Evolutionary conservation across 2,329 filamentous ascomycete genomes (phyloP).

Genomic region (Chaetomium sp.): DNA sequence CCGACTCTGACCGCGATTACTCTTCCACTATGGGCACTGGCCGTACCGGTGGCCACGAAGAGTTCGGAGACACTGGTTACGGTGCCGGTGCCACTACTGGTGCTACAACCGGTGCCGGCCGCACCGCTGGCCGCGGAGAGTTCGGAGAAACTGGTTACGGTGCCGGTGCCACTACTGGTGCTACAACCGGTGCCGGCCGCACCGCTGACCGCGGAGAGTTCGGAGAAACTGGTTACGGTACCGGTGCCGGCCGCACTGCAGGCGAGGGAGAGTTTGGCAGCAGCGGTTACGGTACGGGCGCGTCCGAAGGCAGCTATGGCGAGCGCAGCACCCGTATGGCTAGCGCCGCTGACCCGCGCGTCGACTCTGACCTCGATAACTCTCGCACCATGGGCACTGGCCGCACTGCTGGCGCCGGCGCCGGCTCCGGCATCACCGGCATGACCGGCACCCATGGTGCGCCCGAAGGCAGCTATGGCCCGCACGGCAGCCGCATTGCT

Average conservation of each 20-base stretch:
- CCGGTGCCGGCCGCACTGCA: slow-evolving; percentile 19
- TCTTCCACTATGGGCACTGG: slow-evolving; percentile 26
- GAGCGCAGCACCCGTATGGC: too few relatives aligned
- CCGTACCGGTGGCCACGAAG: slow-evolving; percentile 25
- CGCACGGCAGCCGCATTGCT: slow-evolving; percentile 43
- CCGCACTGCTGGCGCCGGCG: slow-evolving; percentile 25
- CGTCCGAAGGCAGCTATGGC: too few relatives aligned
- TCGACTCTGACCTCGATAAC: slow-evolving; percentile 49
- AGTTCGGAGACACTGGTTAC: slow-evolving; percentile 17
- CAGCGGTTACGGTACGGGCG: too few relatives aligned
- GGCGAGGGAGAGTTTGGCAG: slow-evolving; percentile 17
- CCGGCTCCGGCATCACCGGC: slow-evolving; percentile 22
- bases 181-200: slow-evolving; percentile 15
- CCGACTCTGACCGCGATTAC: slow-evolving; percentile 49
- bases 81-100: not conserved
- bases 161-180: slow-evolving; percentile 18
- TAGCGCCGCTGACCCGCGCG: slow-evolving; percentile 54
- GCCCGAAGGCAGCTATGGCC: slow-evolving; percentile 40
- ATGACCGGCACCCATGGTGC: slow-evolving; percentile 31
- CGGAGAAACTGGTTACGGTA: not conserved
- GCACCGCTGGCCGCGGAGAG: slow-evolving; percentile 19
- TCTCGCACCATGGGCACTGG: slow-evolving; percentile 35
- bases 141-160: not conserved
- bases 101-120: slow-evolving; percentile 15
- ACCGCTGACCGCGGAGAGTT: slow-evolving; percentile 18